Evolutionary conservation across 257 asterid genomes (phyloP).

Genomic region (Capsicum pubescens): DNA sequence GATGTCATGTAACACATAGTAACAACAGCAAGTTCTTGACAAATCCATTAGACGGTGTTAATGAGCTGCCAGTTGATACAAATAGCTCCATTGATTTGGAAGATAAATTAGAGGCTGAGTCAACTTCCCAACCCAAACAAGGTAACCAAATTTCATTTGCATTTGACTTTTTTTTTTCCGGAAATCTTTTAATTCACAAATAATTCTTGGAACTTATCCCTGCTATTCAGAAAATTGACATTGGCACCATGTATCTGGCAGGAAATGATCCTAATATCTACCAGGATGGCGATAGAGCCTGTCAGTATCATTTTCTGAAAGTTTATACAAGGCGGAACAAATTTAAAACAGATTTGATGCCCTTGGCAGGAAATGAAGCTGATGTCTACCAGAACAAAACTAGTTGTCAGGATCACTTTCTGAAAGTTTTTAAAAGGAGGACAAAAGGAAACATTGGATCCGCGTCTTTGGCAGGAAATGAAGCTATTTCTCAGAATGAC

Average conservation of each 20-base stretch:
- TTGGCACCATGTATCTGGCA: conserved; percentile 14
- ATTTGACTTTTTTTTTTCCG: background rate
- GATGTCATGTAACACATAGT: conserved; percentile 12
- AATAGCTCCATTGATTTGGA: background rate
- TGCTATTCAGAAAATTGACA: conserved; percentile 7
- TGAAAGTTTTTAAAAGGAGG: conserved; percentile 22
- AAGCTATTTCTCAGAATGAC: conserved; percentile 9
- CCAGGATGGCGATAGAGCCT: background rate
- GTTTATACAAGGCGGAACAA: background rate
- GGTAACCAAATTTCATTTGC: conserved; percentile 20
- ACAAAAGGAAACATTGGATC: background rate
- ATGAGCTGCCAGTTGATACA: conserved; percentile 20
- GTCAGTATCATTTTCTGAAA: conserved; percentile 16
- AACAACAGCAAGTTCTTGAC: background rate
- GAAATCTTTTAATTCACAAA: conserved; percentile 3
- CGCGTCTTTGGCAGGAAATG: conserved; percentile 22
- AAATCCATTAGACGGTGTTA: conserved; percentile 22
- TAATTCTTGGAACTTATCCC: background rate
- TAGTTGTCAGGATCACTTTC: conserved; percentile 9
- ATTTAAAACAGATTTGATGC: background rate
- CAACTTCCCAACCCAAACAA: conserved; percentile 19
- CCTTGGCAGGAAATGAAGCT: conserved; percentile 18
- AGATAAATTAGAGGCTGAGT: conserved; percentile 1
- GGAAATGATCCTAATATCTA: background rate
- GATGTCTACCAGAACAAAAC: background rate